Percentiles rank a stretch among this genome's conserved stretches.
phyloP scores from a whole-genome alignment of 495 filamentous ascomycete genomes.

The Neurospora hispaniola region DNA sequence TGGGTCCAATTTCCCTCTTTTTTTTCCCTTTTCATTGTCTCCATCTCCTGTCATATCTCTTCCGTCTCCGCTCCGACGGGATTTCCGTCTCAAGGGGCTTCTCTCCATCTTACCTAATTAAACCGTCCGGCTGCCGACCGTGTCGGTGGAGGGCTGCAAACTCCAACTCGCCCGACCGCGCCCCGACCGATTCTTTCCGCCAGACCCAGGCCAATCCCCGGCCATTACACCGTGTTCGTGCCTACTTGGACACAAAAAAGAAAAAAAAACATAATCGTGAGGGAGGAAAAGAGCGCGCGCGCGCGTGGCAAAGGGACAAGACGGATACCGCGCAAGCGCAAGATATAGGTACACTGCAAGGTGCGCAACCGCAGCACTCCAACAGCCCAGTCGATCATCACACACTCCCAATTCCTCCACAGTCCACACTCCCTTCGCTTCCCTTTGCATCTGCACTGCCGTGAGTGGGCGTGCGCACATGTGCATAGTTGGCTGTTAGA shows the following conservation, averaged over 20 bases:
- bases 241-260: not conserved
- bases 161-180: not conserved
- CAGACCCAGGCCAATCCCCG: not conserved
- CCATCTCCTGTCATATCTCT: not conserved
- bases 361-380: not conserved
- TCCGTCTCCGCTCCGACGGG: not conserved
- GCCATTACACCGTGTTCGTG: not conserved
- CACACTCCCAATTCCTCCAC: not conserved
- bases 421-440: not conserved
- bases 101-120: not conserved
- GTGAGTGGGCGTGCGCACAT: not conserved
- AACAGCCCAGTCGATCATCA: not conserved
- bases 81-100: not conserved
- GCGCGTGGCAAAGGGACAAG: not conserved
- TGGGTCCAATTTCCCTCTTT: conserved; percentile 11
- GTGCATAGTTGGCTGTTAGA: not conserved
- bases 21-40: conserved; percentile 1
- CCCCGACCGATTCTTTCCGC: not conserved
- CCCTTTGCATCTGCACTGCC: not conserved
- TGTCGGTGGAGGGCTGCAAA: not conserved
- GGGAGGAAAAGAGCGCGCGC: not conserved
- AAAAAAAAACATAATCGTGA: not conserved
- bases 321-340: not conserved
- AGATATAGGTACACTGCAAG: not conserved
- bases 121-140: not conserved